phyloP scores from a whole-genome alignment of 1,284 basidiomycete species.

The Neolentinus lepideus region DNA sequence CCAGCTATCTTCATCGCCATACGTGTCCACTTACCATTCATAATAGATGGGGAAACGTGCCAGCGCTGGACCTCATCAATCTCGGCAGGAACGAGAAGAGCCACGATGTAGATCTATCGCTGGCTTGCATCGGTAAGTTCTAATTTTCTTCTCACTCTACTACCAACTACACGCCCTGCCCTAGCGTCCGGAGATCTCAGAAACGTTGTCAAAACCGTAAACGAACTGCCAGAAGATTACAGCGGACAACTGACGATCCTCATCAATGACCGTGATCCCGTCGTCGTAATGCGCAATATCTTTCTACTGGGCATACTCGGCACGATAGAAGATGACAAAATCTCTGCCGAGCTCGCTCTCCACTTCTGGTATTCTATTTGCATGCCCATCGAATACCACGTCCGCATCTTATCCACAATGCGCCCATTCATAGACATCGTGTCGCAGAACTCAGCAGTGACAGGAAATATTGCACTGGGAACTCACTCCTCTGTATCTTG shows the following conservation, averaged over 20 bases:
- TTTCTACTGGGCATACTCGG: constrained; percentile 29
- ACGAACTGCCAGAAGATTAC: constrained; percentile 27
- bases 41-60: constrained; percentile 2
- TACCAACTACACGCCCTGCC: background rate
- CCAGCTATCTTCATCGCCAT: background rate
- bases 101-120: background rate
- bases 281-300: constrained; percentile 25
- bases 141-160: background rate
- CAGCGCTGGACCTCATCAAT: background rate
- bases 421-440: background rate
- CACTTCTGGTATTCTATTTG: constrained; percentile 37
- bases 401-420: constrained; percentile 8
- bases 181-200: constrained; percentile 34
- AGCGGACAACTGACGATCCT: constrained; percentile 24
- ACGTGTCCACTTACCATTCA: no score
- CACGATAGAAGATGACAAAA: constrained; percentile 15
- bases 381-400: constrained; percentile 24
- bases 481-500: background rate
- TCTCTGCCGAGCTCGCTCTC: constrained; percentile 32
- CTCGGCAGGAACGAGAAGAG: background rate
- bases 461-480: background rate
- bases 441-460: background rate
- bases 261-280: constrained; percentile 26
- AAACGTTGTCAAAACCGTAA: constrained; percentile 27
- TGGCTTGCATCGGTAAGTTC: constrained; percentile 9